Evolutionary conservation across 371 early-diverging fungal species (phyloP).

Genomic region (Coelomomyces lativittatus): DNA sequence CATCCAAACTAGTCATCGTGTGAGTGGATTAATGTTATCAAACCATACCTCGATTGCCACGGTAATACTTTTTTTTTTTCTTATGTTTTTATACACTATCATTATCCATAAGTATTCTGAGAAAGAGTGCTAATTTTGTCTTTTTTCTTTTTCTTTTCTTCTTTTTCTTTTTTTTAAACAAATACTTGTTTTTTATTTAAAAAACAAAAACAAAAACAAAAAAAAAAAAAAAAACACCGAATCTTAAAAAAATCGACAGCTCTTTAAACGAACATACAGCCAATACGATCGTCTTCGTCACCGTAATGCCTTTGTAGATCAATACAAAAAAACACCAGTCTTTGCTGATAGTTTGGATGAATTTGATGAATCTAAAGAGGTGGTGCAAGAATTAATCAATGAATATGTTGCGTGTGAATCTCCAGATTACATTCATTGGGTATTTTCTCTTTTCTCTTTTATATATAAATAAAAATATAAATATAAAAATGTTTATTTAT

Average conservation of each 20-base stretch:
- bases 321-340: slow-evolving; percentile 67
- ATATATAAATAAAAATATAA: too few species aligned
- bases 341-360: slow-evolving; percentile 74
- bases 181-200: too few species aligned
- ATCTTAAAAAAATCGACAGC: slow-evolving; percentile 16
- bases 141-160: neutral
- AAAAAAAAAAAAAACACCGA: too few species aligned
- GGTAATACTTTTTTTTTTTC: slow-evolving; percentile 21
- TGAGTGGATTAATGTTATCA: slow-evolving; percentile 92
- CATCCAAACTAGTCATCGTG: slow-evolving; percentile 71
- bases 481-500: too few species aligned
- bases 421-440: slow-evolving; percentile 50
- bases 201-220: too few species aligned
- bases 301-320: slow-evolving; percentile 96
- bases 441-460: neutral
- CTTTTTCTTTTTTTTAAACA: too few species aligned
- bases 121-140: too few species aligned
- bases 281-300: slow-evolving; percentile 93
- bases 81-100: neutral
- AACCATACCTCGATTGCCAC: slow-evolving; percentile 91
- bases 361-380: slow-evolving; percentile 68
- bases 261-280: slow-evolving; percentile 80
- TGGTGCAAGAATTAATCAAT: slow-evolving; percentile 72
- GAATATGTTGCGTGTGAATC: slow-evolving; percentile 88
- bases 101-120: neutral